These are phyloP conservation scores for Globisporangium lucens DNA, from an alignment of 352 stramenopile genomes.

Conservation along the genomic window DNA sequence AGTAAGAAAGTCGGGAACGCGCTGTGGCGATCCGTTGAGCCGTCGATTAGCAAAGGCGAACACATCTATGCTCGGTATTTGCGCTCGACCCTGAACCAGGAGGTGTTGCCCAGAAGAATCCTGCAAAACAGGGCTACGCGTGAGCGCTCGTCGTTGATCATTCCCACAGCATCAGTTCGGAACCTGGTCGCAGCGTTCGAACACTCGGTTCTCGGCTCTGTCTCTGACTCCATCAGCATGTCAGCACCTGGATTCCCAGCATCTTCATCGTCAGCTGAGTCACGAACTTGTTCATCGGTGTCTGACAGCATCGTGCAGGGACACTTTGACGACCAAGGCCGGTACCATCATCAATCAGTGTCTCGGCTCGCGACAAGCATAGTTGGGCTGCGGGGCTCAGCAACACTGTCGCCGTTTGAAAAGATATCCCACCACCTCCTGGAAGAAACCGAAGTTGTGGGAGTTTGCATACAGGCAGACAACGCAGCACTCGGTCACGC, in stretches of 20 bases:
- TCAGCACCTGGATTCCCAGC: background rate
- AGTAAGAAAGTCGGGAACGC: constrained; percentile 49
- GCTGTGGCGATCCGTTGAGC: constrained; percentile 56
- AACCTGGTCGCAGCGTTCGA: constrained; percentile 29
- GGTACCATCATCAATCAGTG: constrained; percentile 11
- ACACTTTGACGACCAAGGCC: constrained; percentile 15
- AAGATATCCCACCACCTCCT: constrained; percentile 70
- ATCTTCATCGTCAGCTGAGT: background rate
- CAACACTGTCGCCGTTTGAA: constrained; percentile 48
- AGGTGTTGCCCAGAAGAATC: constrained; percentile 17
- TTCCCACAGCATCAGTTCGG: constrained; percentile 16
- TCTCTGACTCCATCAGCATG: constrained; percentile 5
- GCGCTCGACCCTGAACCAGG: constrained; percentile 56
- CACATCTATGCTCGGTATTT: constrained; percentile 77
- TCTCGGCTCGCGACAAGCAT: background rate
- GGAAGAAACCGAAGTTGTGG: constrained; percentile 69
- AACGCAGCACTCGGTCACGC: constrained; percentile 53
- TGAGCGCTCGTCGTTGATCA: constrained; percentile 18
- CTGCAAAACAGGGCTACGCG: background rate
- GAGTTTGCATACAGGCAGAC: constrained; percentile 58
- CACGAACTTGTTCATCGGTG: background rate
- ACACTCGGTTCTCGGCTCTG: constrained; percentile 19
- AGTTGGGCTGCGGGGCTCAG: background rate
- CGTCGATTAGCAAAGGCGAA: constrained; percentile 50
- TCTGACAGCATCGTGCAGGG: background rate